Evolutionary conservation across 345 rosid genomes (phyloP), one percentile per base, ranked within the genome.

Genomic region (Anacardium occidentale): DNA sequence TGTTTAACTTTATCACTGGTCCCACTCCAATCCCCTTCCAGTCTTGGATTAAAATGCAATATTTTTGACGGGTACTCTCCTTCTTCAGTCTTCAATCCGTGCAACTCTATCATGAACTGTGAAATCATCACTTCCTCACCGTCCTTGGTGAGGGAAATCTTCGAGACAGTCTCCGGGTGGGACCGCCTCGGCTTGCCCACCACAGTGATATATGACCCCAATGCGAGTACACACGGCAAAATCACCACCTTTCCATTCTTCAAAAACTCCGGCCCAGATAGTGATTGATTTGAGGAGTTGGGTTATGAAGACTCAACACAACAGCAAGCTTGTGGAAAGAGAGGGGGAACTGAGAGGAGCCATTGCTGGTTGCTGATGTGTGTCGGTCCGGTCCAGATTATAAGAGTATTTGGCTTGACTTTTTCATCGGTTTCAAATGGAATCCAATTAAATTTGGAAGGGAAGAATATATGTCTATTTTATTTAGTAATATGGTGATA

Each of bases 11-110:
- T 76, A 94, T 94, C 65, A 91, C 94, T 3, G 98, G 94, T 84
- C 12, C 74, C 76, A 55, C 96, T 91, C 93, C 97, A 94, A 78
- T 94, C 98, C 44, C 98, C 98, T 40, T 82, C 91, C 10, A 94
- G 76, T 85, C 98, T 85, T 10, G 98, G 96, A 69, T 94, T 94
- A 55, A 94, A 91, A 79, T 91, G 98, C 71, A 94, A 74, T 72
- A 94, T 83, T 83, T 92, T 78, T 7, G 97, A 97, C 21, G 98
- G 98, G 55, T 91, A 97, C 85, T 94, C 98, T 12, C 97, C 97
- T 24, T 94, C 96, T 77, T 87, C 98, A 6, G 83, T 78, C 72
- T 84, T 94, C 82, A 94, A 84, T 7, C 97, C 97, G 81, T 83
- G 97, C 75, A 94, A 65, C 87, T 94, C 98, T 75, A 94, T 75